Percentiles rank a stretch among this genome's conserved stretches.
These are phyloP conservation scores for Colletotrichum eleusines DNA, from an alignment of 2,329 filamentous ascomycete species.

Conservation along the genomic window DNA sequence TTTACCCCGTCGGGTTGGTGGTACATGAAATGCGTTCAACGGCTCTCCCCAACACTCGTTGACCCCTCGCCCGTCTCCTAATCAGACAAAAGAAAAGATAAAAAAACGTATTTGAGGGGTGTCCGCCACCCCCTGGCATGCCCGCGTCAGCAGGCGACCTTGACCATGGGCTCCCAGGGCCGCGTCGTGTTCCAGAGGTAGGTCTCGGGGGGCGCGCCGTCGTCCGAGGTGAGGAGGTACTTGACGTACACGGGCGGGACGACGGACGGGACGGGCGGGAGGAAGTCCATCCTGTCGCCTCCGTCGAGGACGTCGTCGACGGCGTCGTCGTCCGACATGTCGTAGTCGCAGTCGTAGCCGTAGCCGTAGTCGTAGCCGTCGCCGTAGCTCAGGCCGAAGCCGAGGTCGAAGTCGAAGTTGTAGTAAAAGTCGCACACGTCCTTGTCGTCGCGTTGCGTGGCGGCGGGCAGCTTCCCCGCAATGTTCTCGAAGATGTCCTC, in stretches of 20 bases:
- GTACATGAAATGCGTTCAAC: background rate
- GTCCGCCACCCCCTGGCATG: background rate
- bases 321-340: slow-evolving; percentile 12
- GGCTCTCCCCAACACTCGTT: background rate
- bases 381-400: slow-evolving; percentile 26
- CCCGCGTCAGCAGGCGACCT: slow-evolving; percentile 49
- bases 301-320: slow-evolving; percentile 13
- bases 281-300: slow-evolving; percentile 16
- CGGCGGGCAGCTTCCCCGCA: background rate
- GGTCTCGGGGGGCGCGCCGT: slow-evolving; percentile 50
- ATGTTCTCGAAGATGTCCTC: slow-evolving; percentile 1
- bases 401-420: slow-evolving; percentile 36
- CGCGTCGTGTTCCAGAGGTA: slow-evolving; percentile 57
- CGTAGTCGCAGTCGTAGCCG: background rate
- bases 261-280: slow-evolving; percentile 34
- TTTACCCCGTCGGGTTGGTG: slow-evolving; percentile 2
- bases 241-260: slow-evolving; percentile 53
- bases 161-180: slow-evolving; percentile 60
- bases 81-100: background rate
- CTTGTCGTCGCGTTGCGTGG: slow-evolving; percentile 10
- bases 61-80: background rate
- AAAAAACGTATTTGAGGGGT: background rate
- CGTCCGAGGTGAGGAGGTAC: slow-evolving; percentile 47
- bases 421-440: slow-evolving; percentile 21
- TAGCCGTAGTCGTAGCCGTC: slow-evolving; percentile 8